A percentile compares a stretch with the other conserved stretches of the same genome.
These are phyloP conservation scores for Penicillium diatomitis DNA, from an alignment of 495 filamentous ascomycete species.

Conservation along the genomic window DNA sequence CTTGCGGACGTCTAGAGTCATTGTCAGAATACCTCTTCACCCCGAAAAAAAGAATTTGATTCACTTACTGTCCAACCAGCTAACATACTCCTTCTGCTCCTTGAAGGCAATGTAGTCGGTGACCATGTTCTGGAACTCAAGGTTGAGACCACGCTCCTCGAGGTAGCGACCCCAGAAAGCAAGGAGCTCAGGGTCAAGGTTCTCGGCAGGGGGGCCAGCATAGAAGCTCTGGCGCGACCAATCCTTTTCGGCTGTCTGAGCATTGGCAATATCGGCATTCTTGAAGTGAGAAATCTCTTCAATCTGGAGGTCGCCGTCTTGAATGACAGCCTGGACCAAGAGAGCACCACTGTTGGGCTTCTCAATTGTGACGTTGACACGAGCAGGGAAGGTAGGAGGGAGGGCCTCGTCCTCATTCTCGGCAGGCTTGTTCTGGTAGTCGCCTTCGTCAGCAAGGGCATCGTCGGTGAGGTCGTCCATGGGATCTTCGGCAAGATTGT, in stretches of 20 bases:
- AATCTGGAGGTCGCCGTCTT: constrained; percentile 80
- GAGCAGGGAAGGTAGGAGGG: constrained; percentile 58
- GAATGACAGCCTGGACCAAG: constrained; percentile 75
- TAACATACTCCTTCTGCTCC: constrained; percentile 96
- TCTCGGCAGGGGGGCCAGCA: constrained; percentile 85
- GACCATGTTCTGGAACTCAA: constrained; percentile 77
- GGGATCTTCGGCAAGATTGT: constrained; percentile 54
- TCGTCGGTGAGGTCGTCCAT: constrained; percentile 39
- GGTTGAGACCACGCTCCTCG: constrained; percentile 87
- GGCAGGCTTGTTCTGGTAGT: constrained; percentile 44
- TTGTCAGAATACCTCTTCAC: constrained; percentile 8
- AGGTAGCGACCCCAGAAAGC: constrained; percentile 85
- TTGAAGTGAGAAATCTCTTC: constrained; percentile 86
- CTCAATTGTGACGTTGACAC: constrained; percentile 80
- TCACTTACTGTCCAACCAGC: constrained; percentile 71
- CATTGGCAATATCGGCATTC: constrained; percentile 59
- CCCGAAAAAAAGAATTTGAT: not conserved
- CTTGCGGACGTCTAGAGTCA: constrained; percentile 51
- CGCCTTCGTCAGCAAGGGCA: constrained; percentile 40
- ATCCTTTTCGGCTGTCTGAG: constrained; percentile 56
- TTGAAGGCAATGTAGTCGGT: constrained; percentile 97
- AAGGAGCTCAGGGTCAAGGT: constrained; percentile 93
- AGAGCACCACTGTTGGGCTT: constrained; percentile 74
- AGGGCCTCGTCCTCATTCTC: constrained; percentile 50
- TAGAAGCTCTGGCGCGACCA: constrained; percentile 68